Percentiles rank a stretch among this genome's conserved stretches.
Evolutionary conservation across 2,329 filamentous ascomycete species (phyloP).

Genomic region (Penicillium hordei): DNA sequence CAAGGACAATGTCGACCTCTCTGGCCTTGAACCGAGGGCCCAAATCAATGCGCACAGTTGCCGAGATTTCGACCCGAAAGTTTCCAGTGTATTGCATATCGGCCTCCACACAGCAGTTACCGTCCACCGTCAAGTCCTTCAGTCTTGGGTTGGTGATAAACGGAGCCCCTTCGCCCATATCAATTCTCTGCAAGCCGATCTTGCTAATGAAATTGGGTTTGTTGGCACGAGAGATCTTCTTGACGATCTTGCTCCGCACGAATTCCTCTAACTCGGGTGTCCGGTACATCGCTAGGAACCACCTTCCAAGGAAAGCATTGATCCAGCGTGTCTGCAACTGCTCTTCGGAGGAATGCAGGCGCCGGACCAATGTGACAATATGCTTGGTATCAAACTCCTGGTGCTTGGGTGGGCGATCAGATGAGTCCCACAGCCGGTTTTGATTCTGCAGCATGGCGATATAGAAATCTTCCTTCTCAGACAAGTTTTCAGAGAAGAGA

Average conservation of each 20-base stretch:
- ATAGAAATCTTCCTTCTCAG: conserved; percentile 98
- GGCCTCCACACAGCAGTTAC: conserved; percentile 81
- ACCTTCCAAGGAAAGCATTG: conserved; percentile 82
- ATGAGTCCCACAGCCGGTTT: conserved; percentile 62
- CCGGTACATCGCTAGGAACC: conserved; percentile 86
- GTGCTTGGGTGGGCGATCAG: conserved; percentile 63
- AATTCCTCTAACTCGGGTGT: conserved; percentile 77
- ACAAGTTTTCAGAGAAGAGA: conserved; percentile 91
- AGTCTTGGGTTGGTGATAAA: conserved; percentile 85
- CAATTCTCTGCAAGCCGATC: conserved; percentile 77
- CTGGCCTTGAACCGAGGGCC: conserved; percentile 84
- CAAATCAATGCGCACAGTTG: conserved; percentile 89
- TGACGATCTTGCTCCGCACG: conserved; percentile 82
- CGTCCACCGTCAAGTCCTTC: conserved; percentile 86
- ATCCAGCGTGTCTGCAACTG: conserved; percentile 89
- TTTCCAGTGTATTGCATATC: conserved; percentile 88
- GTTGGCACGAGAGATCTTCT: conserved; percentile 93
- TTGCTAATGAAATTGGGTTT: conserved; percentile 86
- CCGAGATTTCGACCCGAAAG: conserved; percentile 83
- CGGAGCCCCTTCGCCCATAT: conserved; percentile 82
- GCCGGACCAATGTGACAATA: conserved; percentile 86
- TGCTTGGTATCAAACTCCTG: conserved; percentile 79
- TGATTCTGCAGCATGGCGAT: conserved; percentile 86
- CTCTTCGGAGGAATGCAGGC: conserved; percentile 86
- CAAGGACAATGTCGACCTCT: conserved; percentile 85